Base-by-base conservation (phyloP, 2,329 filamentous ascomycete species). In the Fusarium musae region DNA sequence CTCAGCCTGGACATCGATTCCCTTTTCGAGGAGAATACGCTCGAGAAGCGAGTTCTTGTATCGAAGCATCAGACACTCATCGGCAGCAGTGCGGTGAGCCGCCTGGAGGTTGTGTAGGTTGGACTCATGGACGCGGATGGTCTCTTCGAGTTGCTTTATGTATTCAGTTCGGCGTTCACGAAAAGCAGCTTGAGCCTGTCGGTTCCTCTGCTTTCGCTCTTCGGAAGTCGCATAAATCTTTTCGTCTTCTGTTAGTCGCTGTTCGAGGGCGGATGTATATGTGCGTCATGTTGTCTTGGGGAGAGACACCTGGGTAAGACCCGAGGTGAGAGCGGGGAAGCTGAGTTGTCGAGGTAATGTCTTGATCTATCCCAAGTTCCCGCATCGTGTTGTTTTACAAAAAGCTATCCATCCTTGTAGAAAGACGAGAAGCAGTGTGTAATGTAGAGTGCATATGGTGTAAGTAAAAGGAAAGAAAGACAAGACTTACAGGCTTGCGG, bases 201-300 rank as follows among this genome's bases (percentile, higher is more conserved):
- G 89, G 81, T 99, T 99, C 75, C 96, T 91, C 85, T 98, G 96
- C 86, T 99, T 98, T 79, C 96, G 92, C 84, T 99, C 96, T 83
- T 99, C 96, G 16, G 96, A 98, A 40, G 96, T 99, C 61, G 96
- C 96, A 88, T 99, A 99, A 74, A 98, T 98, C 96, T 98, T 69
- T 57, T 34, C 30, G 46, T 54, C 44, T 52, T 40, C 21, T 68
- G 64, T 78, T 52, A 78, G 75, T 69, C 37, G 44, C 64, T 66
- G 49, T 68, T 68, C 47, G n/a, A 58, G 32, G 47, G 47, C 52
- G 23, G 47, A 30, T 47, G 40, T 56, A 16, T 52, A 21, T 66
- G 7, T 52, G 50, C 15, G 36, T 66, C 49, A 43, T 70, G 36
- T 61, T 73, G 70, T 57, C 50, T 70, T 46, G 46, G n/a, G 39